phyloP scores from a whole-genome alignment of 371 early-diverging fungal species.

The Mortierella sp. region DNA sequence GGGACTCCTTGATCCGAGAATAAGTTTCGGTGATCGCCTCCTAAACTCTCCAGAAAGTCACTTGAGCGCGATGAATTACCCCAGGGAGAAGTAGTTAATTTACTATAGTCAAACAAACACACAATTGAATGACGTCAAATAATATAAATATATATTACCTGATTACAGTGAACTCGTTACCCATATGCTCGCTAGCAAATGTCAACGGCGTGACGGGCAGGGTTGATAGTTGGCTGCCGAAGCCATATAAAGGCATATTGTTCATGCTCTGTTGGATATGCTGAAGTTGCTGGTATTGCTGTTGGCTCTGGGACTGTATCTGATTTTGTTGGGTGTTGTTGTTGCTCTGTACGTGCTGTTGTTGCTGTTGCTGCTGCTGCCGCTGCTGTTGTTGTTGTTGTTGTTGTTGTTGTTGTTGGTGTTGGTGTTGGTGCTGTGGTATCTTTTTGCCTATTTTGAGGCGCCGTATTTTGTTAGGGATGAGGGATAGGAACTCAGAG shows the following conservation, averaged over 20 bases:
- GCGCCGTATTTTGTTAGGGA: not conserved
- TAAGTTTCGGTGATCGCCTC: slow-evolving; percentile 58
- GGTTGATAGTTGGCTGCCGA: slow-evolving; percentile 33
- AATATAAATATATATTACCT: slow-evolving; percentile 49
- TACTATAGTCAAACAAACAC: not conserved
- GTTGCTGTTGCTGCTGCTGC: slow-evolving; percentile 46
- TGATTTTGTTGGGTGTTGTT: not conserved
- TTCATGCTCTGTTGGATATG: slow-evolving; percentile 7
- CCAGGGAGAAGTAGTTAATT: not conserved
- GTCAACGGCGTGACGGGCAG: slow-evolving; percentile 67
- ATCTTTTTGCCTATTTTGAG: not conserved
- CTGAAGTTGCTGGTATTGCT: slow-evolving; percentile 13
- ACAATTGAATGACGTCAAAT: not conserved
- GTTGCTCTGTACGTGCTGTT: not conserved
- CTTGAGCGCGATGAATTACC: slow-evolving; percentile 35
- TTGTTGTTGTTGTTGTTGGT: slow-evolving; percentile 48
- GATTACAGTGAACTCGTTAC: slow-evolving; percentile 85
- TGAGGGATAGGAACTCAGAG: too few species aligned
- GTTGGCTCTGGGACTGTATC: not conserved
- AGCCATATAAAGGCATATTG: slow-evolving; percentile 27
- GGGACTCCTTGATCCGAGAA: slow-evolving; percentile 47
- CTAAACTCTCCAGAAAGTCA: slow-evolving; percentile 78
- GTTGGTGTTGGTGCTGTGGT: slow-evolving; percentile 13
- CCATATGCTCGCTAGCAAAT: slow-evolving; percentile 85
- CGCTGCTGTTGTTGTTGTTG: slow-evolving; percentile 12